These are phyloP conservation scores for Russula olivacea DNA, from an alignment of 768 basidiomycete species.

Conservation along the genomic window DNA sequence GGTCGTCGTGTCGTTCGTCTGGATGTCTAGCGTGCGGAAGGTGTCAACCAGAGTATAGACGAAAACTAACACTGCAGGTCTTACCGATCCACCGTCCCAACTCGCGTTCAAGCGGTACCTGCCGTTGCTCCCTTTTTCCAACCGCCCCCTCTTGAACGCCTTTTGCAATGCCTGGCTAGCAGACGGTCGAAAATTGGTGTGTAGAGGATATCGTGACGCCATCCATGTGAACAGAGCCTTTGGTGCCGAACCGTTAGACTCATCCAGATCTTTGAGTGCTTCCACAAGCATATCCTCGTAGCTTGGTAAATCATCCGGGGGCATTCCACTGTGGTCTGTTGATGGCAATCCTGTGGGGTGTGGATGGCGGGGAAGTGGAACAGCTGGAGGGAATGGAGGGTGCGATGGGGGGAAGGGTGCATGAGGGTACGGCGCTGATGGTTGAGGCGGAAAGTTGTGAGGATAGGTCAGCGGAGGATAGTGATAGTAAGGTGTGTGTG, in stretches of 20 bases:
- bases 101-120: slow-evolving; percentile 69
- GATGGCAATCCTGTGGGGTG: slow-evolving; percentile 24
- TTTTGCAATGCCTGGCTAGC: slow-evolving; percentile 88
- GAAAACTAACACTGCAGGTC: slow-evolving; percentile 29
- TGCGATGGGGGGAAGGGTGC: slow-evolving; percentile 32
- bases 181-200: slow-evolving; percentile 84
- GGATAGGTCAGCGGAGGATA: slow-evolving; percentile 45
- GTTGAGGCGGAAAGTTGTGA: slow-evolving; percentile 30
- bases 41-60: background rate
- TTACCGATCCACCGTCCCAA: slow-evolving; percentile 80
- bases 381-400: slow-evolving; percentile 28
- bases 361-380: slow-evolving; percentile 22
- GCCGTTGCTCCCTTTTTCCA: slow-evolving; percentile 67
- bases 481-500: slow-evolving; percentile 65
- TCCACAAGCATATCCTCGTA: slow-evolving; percentile 92
- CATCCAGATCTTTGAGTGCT: slow-evolving; percentile 58
- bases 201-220: slow-evolving; percentile 72
- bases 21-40: slow-evolving; percentile 49
- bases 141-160: slow-evolving; percentile 72
- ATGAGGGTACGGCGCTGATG: slow-evolving; percentile 34
- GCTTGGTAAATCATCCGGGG: slow-evolving; percentile 60
- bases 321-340: slow-evolving; percentile 26
- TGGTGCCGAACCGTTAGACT: slow-evolving; percentile 75
- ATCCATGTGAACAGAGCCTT: slow-evolving; percentile 82
- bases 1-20: slow-evolving; percentile 75